Evolutionary conservation across 1,139 yeast genomes (phyloP), one percentile per base, ranked within the genome.

Genomic region (Arxiozyma bovina): DNA sequence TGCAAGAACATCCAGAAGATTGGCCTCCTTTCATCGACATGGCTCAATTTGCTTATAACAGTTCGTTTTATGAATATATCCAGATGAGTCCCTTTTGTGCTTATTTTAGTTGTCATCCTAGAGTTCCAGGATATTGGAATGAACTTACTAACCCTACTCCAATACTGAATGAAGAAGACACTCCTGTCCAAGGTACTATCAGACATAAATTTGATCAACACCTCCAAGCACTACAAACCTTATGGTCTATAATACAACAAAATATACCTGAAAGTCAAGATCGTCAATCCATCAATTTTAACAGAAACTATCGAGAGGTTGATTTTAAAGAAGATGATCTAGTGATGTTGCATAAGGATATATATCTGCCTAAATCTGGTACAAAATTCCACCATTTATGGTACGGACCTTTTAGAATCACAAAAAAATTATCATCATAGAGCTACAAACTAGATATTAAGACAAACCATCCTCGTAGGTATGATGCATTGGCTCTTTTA

Each of bases 201-300:
- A 25, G 8, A 25, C 30, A 25, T 25, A 25, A 25, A 20, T 40
- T 38, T 7, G 50, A 48, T 21, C 8, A n/a, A 7, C 51, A 49
- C 21, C 45, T 49, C 3, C 23, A 42, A 18, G n/a, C 21, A 3
- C 41, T 49, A 5, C 53, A 50, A 50, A 9, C 20, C 7, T 5
- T 50, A 1, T 23, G 38, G 53, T 9, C 9, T 9, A 21, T 18
- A 7, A 21, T 43, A 1, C 53, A 50, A 23, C 30, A 41, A 6
- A 50, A 50, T n/a, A 50, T 50, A 50, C 17, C 50, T 1, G 53
- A 50, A 7, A 45, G 50, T 1, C 49, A 50, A 34, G 53, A 50
- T 40, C 21, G 23, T 15, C 48, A 50, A 15, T 50, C 53, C 8
- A 40, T 50, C 1, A 23, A 34, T 11, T 50, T 38, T 41, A 50